phyloP scores from a whole-genome alignment of 495 filamentous ascomycete genomes.

The Filosporella fistucella region DNA sequence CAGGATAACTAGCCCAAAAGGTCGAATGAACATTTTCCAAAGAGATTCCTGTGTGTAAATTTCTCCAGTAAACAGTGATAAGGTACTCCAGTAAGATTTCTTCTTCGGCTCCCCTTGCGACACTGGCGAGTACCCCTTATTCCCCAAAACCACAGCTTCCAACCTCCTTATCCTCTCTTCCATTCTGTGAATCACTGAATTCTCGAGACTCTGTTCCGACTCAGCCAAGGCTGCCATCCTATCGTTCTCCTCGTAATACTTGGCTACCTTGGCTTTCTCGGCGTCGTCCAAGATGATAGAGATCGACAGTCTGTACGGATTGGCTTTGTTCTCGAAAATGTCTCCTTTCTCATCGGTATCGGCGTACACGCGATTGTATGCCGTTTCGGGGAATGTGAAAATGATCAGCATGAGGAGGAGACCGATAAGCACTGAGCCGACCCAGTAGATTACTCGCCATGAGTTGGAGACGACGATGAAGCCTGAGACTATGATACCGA shows the following conservation, averaged over 20 bases:
- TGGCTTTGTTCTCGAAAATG: conserved; percentile 9
- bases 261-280: conserved; percentile 6
- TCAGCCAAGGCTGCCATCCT: conserved; percentile 1
- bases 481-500: conserved; percentile 43
- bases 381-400: conserved; percentile 50
- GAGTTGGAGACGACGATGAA: conserved; percentile 40
- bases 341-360: background rate
- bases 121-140: background rate
- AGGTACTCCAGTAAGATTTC: conserved; percentile 6
- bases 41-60: conserved; percentile 39
- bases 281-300: conserved; percentile 9
- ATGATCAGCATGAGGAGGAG: conserved; percentile 37
- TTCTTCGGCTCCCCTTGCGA: background rate
- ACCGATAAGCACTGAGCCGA: conserved; percentile 39
- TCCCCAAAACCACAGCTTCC: conserved; percentile 7
- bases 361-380: conserved; percentile 27
- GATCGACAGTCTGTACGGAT: conserved; percentile 7
- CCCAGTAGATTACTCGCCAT: conserved; percentile 48
- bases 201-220: background rate
- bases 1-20: conserved; percentile 38
- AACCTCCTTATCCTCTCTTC: conserved; percentile 13
- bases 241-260: background rate
- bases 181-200: conserved; percentile 3
- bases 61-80: conserved; percentile 7
- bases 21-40: conserved; percentile 40